phyloP scores from a whole-genome alignment of 2,329 filamentous ascomycete species.

The Sphaerostilbella broomeana region DNA sequence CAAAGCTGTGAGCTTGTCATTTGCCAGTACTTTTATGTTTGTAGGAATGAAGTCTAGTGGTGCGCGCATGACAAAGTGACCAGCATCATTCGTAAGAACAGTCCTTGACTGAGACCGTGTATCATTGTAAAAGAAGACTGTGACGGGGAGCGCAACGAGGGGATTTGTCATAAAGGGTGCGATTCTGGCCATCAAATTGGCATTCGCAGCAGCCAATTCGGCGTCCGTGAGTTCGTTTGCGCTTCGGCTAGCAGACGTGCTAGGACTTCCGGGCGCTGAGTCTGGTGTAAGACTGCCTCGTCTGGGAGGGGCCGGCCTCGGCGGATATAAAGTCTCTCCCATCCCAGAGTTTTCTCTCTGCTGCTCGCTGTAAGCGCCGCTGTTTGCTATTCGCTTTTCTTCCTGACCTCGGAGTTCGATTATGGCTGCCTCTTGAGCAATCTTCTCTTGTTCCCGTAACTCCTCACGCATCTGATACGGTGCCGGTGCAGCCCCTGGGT shows the following conservation, averaged over 20 bases:
- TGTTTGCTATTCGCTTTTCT: constrained; percentile 63
- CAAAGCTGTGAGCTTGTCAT: constrained; percentile 74
- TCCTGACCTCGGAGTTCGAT: constrained; percentile 67
- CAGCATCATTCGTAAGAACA: constrained; percentile 77
- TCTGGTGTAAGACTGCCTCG: constrained; percentile 23
- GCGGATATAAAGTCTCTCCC: constrained; percentile 6
- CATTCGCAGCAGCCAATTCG: constrained; percentile 74
- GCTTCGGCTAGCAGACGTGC: constrained; percentile 27
- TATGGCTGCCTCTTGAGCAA: constrained; percentile 66
- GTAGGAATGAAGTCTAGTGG: constrained; percentile 86
- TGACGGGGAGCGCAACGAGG: constrained; percentile 69
- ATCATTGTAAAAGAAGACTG: constrained; percentile 92
- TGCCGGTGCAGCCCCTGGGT: constrained; percentile 13
- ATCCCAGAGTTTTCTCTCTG: constrained; percentile 42
- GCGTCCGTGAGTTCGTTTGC: constrained; percentile 61
- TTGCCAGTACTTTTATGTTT: constrained; percentile 79
- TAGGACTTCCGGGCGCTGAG: constrained; percentile 39
- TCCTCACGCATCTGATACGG: constrained; percentile 36
- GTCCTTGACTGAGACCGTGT: constrained; percentile 74
- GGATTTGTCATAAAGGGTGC: constrained; percentile 87
- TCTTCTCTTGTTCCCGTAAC: constrained; percentile 54
- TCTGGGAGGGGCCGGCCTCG: neutral
- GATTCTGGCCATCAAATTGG: constrained; percentile 79
- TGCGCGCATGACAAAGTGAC: constrained; percentile 77
- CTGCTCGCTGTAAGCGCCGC: constrained; percentile 67